Evolutionary conservation across 176 grass and related monocot genomes (phyloP).

Genomic region (Eragrostis nindensis): DNA sequence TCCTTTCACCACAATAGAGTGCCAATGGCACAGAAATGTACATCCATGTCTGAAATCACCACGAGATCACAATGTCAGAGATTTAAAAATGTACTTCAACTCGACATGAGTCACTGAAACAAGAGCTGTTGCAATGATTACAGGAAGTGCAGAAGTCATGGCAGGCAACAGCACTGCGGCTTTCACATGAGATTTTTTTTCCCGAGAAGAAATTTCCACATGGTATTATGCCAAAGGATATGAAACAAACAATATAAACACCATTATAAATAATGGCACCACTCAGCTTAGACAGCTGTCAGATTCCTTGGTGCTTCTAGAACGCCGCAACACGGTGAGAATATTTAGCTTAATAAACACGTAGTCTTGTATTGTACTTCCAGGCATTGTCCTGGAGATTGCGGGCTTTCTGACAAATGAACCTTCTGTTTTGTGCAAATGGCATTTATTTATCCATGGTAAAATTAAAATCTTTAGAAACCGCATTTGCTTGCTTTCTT

Average conservation of each 20-base stretch:
- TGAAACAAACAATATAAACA: conserved; percentile 1
- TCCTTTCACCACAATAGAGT: conserved; percentile 80
- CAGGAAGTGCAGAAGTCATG: conserved; percentile 4
- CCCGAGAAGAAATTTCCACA: conserved; percentile 28
- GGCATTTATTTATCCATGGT: not conserved
- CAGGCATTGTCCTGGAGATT: conserved; percentile 16
- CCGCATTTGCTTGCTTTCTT: not conserved
- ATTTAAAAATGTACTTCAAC: not conserved
- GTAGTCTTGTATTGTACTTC: not conserved
- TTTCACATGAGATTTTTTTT: conserved; percentile 32
- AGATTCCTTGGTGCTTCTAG: conserved; percentile 41
- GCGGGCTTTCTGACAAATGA: conserved; percentile 22
- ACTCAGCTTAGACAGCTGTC: conserved; percentile 49
- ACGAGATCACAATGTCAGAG: conserved; percentile 15
- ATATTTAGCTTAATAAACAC: not conserved
- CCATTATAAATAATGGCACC: conserved; percentile 20
- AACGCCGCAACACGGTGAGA: not conserved
- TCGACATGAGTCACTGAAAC: not conserved
- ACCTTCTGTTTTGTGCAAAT: conserved; percentile 19
- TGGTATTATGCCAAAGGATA: conserved; percentile 34
- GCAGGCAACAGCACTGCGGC: not conserved
- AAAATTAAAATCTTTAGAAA: not conserved
- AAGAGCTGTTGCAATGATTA: conserved; percentile 22
- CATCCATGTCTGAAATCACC: conserved; percentile 93
- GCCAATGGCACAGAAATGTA: conserved; percentile 86